These are phyloP conservation scores for Ceratobasidium sp. DNA, from an alignment of 1,284 basidiomycete genomes.

Conservation along the genomic window DNA sequence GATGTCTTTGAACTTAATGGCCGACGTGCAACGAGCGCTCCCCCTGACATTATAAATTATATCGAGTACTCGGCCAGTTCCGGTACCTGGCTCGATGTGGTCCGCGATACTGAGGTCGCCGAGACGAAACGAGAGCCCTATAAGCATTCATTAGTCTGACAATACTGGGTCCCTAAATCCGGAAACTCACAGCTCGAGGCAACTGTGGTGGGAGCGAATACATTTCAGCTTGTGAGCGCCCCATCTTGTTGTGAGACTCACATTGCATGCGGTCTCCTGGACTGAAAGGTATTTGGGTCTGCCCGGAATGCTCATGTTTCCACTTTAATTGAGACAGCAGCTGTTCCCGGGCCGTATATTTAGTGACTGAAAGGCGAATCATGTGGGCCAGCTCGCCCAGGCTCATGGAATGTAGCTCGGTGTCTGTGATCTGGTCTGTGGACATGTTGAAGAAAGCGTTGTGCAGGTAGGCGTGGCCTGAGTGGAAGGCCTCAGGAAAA, in stretches of 20 bases:
- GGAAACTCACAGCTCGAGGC: slow-evolving; percentile 9
- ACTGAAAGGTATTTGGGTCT: slow-evolving; percentile 26
- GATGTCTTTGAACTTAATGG: slow-evolving; percentile 36
- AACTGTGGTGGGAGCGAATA: neutral
- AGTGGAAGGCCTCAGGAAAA: slow-evolving; percentile 26
- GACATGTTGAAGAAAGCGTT: slow-evolving; percentile 41
- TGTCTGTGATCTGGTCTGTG: slow-evolving; percentile 13
- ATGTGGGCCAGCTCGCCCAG: slow-evolving; percentile 19
- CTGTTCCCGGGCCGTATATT: slow-evolving; percentile 10
- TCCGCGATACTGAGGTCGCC: slow-evolving; percentile 23
- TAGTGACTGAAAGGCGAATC: slow-evolving; percentile 23
- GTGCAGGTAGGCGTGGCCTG: slow-evolving; percentile 26
- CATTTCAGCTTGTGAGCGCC: neutral
- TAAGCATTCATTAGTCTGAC: neutral
- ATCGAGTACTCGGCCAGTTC: slow-evolving; percentile 19
- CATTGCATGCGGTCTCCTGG: slow-evolving; percentile 37
- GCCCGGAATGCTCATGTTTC: slow-evolving; percentile 27
- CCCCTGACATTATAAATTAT: slow-evolving; percentile 18
- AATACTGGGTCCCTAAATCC: neutral
- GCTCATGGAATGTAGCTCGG: slow-evolving; percentile 19
- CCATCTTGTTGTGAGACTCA: neutral
- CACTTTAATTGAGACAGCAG: slow-evolving; percentile 30
- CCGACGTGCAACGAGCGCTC: slow-evolving; percentile 6
- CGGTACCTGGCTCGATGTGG: slow-evolving; percentile 22
- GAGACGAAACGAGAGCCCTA: slow-evolving; percentile 39